Evolutionary conservation across 495 filamentous ascomycete genomes (phyloP).

Genomic region (Trichocladium antarcticum): DNA sequence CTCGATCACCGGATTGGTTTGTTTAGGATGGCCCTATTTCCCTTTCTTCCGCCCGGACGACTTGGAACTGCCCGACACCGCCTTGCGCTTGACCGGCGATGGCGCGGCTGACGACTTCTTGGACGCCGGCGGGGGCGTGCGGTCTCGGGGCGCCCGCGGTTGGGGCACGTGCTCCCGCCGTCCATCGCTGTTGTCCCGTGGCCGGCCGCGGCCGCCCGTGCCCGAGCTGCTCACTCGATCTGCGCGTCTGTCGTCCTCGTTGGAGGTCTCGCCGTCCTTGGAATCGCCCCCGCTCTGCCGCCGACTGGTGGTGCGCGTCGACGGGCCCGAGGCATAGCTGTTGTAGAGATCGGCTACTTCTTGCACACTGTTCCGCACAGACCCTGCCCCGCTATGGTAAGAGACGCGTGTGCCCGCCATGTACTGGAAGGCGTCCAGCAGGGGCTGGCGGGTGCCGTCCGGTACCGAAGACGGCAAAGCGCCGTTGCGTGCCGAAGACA

Average conservation of each 20-base stretch:
- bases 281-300: neutral
- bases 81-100: conserved; percentile 23
- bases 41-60: conserved; percentile 23
- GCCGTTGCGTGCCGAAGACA: conserved; percentile 6
- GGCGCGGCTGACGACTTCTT: conserved; percentile 19
- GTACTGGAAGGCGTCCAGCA: conserved; percentile 32
- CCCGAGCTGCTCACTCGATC: conserved; percentile 3
- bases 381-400: conserved; percentile 16
- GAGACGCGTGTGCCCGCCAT: conserved; percentile 24
- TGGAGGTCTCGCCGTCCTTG: neutral
- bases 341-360: neutral
- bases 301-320: neutral
- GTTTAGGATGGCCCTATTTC: conserved; percentile 8
- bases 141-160: conserved; percentile 10
- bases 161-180: conserved; percentile 21
- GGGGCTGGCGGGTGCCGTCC: conserved; percentile 1
- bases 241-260: neutral
- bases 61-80: conserved; percentile 6
- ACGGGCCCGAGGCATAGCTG: conserved; percentile 2
- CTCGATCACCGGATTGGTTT: conserved; percentile 2
- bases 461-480: conserved; percentile 9
- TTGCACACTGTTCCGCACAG: conserved; percentile 11
- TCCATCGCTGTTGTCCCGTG: conserved; percentile 3
- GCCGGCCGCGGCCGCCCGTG: conserved; percentile 7
- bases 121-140: conserved; percentile 10